Evolutionary conservation across 106 monocot species (phyloP).

Genomic region (Apostasia shenzhenica): DNA sequence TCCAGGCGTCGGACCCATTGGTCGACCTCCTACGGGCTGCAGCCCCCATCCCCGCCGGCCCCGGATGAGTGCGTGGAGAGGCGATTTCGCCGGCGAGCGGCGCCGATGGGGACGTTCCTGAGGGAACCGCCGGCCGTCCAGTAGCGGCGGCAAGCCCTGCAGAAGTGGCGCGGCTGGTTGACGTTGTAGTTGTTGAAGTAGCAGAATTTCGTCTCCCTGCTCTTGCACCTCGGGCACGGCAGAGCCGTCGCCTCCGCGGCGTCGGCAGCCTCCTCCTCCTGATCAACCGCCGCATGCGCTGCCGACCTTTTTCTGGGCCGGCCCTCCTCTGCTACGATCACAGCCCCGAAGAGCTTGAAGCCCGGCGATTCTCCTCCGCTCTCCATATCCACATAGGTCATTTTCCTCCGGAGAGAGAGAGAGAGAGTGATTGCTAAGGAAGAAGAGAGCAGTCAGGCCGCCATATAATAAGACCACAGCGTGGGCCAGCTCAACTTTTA

Average conservation of each 20-base stretch:
- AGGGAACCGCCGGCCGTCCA: constrained; percentile 61
- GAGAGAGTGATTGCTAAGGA: too few relatives aligned
- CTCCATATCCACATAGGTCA: too few relatives aligned
- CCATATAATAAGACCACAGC: too few relatives aligned
- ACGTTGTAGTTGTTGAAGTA: constrained; percentile 81
- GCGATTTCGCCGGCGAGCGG: constrained; percentile 26
- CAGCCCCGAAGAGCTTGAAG: constrained; percentile 31
- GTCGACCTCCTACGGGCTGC: background rate
- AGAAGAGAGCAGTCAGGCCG: too few relatives aligned
- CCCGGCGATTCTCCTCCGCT: background rate
- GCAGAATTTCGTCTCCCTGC: constrained; percentile 59
- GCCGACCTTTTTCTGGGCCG: background rate
- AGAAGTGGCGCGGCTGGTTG: constrained; percentile 59
- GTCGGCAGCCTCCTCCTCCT: background rate
- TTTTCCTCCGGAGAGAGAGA: too few relatives aligned
- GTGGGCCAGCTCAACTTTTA: too few relatives aligned
- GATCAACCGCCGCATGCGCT: background rate
- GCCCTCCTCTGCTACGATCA: constrained; percentile 9
- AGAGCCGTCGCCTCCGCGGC: constrained; percentile 21
- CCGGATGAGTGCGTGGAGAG: background rate
- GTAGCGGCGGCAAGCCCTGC: constrained; percentile 55
- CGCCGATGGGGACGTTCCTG: constrained; percentile 46
- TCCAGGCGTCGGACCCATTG: too few relatives aligned
- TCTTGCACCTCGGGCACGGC: constrained; percentile 41
- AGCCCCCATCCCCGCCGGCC: constrained; percentile 5